Evolutionary conservation across 148 eudicot genomes (phyloP), one percentile per base, ranked within the genome.

Genomic region (Camellia lanceoleosa): DNA sequence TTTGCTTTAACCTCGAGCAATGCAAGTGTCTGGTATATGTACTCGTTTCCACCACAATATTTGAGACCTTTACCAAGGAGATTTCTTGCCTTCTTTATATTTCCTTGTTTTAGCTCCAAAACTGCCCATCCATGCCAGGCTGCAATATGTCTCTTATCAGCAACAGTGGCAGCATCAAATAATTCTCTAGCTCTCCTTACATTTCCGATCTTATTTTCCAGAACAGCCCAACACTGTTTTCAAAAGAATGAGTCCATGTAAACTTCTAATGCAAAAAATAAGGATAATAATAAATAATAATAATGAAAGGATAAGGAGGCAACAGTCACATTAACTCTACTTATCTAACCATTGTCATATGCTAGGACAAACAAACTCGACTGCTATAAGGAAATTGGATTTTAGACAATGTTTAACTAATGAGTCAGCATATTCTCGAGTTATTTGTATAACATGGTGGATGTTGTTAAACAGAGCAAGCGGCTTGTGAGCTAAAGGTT

Each of bases 71-170:
- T 96, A 7, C 90, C 90, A 68, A 96, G 94, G 15, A 96, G 95
- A 87, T 86, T 81, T 77, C 98, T 91, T 2, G 97, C 99, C 82
- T 96, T 96, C 84, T 87, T 90, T 68, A 96, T 84, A 80, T 96
- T 93, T 19, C 97, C 97, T 70, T 91, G 93, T 84, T 93, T 91
- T 18, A 93, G 89, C 83, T 96, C 99, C 90, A 96, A 85, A 7
- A 92, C 86, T 55, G 98, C 99, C 99, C 99, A 96, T 76, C 97
- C 99, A 84, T 96, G 99, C 99, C 99, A 96, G 5, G 95, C 99
- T 68, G 98, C 98, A 82, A 93, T 83, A 79, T 96, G 99, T 84
- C 74, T 96, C 90, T 90, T 96, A 74, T 93, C 95, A 64, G 99
- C 97, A 84, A 96, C 99, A 71, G 99, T 96, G 81, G 99, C 92